Evolutionary conservation across 495 filamentous ascomycete species (phyloP).

Genomic region (Penicillium turbatum): DNA sequence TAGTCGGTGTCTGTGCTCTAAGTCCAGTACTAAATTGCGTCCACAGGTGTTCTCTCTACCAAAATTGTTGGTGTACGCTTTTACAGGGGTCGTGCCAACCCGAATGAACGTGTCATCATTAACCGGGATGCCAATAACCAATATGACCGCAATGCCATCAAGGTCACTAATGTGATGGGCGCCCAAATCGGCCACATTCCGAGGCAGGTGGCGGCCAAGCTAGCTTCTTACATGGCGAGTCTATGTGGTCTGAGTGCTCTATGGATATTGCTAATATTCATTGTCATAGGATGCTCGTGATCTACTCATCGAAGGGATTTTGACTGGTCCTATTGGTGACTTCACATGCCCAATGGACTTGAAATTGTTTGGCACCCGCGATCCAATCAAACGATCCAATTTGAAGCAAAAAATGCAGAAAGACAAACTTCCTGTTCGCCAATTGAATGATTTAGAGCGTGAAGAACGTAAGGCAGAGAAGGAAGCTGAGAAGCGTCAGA

Average conservation of each 20-base stretch:
- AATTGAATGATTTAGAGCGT: conserved; percentile 35
- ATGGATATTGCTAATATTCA: conserved; percentile 18
- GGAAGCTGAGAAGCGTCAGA: conserved; percentile 40
- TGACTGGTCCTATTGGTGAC: conserved; percentile 56
- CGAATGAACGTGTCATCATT: conserved; percentile 67
- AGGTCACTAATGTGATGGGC: conserved; percentile 73
- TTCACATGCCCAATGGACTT: conserved; percentile 71
- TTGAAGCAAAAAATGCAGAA: conserved; percentile 58
- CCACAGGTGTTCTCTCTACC: conserved; percentile 39
- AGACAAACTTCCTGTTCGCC: conserved; percentile 53
- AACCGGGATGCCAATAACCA: conserved; percentile 65
- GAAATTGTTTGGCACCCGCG: conserved; percentile 60
- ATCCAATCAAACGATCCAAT: conserved; percentile 43
- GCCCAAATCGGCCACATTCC: conserved; percentile 80
- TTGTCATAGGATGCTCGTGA: conserved; percentile 41
- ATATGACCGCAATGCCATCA: conserved; percentile 77
- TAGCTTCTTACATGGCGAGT: conserved; percentile 67
- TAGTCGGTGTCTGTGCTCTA: too few species aligned
- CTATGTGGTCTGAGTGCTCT: neutral
- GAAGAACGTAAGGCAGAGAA: conserved; percentile 29
- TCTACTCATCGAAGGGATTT: conserved; percentile 60
- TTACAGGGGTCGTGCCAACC: conserved; percentile 66
- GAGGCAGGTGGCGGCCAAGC: conserved; percentile 56
- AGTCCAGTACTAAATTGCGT: neutral
- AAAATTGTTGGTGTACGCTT: conserved; percentile 81